phyloP scores from a whole-genome alignment of 192 early-diverging fungal genomes.

The Umbelopsis ramanniana region DNA sequence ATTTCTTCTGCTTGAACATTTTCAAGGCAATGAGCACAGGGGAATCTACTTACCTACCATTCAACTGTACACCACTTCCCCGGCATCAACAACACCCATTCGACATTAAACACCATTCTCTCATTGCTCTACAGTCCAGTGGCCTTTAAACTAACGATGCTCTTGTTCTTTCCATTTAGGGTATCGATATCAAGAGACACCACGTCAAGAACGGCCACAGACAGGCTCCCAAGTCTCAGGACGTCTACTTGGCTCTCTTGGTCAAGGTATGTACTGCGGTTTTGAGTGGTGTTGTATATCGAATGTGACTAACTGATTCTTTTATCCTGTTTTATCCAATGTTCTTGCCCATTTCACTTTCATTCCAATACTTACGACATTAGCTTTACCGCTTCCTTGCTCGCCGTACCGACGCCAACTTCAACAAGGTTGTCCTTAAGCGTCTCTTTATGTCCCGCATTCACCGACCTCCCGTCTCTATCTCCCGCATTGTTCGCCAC shows the following conservation, averaged over 20 bases:
- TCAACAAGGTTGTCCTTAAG: slow-evolving; percentile 99
- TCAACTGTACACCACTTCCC: too few species aligned
- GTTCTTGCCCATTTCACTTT: neutral
- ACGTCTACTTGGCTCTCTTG: slow-evolving; percentile 98
- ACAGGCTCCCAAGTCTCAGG: slow-evolving; percentile 87
- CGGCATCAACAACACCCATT: too few species aligned
- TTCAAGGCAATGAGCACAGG: too few species aligned
- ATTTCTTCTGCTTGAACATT: neutral
- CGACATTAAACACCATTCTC: neutral
- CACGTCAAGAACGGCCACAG: slow-evolving; percentile 96
- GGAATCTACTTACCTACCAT: too few species aligned
- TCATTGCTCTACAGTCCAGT: neutral
- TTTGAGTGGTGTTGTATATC: too few species aligned
- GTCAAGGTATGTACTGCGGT: slow-evolving; percentile 92
- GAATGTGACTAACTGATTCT: neutral
- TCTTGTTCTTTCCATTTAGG: slow-evolving; percentile 55
- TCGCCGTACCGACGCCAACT: slow-evolving; percentile 96
- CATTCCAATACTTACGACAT: neutral
- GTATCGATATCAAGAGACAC: slow-evolving; percentile 99
- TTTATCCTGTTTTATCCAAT: neutral
- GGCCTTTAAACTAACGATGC: neutral
- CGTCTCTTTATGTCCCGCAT: slow-evolving; percentile 98
- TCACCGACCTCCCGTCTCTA: slow-evolving; percentile 94
- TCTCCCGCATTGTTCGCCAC: slow-evolving; percentile 87
- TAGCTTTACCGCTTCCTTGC: slow-evolving; percentile 98